Evolutionary conservation across 1,284 basidiomycete species (phyloP).

Genomic region (Cryptococcus amylolentus): DNA sequence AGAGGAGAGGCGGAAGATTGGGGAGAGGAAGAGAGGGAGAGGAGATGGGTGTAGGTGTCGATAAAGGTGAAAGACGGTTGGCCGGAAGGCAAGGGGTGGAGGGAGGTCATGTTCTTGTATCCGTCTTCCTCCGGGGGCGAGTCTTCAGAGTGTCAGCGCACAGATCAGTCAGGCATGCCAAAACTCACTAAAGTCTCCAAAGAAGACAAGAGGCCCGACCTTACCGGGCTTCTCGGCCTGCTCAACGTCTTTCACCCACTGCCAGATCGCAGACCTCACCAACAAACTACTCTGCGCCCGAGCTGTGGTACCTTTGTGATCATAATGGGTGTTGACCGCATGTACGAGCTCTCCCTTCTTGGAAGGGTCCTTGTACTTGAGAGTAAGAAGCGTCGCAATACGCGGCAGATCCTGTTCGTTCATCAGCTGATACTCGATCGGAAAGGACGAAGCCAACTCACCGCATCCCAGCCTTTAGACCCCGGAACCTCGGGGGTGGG

Average conservation of each 20-base stretch:
- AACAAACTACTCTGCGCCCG: conserved; percentile 38
- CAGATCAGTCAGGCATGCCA: not conserved
- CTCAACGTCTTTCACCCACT: conserved; percentile 32
- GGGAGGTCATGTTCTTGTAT: conserved; percentile 43
- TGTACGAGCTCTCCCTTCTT: conserved; percentile 26
- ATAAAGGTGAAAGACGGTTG: conserved; percentile 31
- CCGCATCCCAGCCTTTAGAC: conserved; percentile 47
- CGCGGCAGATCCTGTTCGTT: conserved; percentile 31
- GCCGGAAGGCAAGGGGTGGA: conserved; percentile 19
- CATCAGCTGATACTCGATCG: not conserved
- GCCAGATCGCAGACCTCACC: conserved; percentile 31
- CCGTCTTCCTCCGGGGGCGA: conserved; percentile 43
- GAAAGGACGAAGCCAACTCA: conserved; percentile 28
- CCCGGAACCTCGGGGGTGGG: conserved; percentile 36
- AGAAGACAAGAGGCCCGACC: conserved; percentile 22
- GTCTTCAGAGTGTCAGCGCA: conserved; percentile 11
- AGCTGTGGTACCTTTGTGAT: conserved; percentile 37
- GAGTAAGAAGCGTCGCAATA: conserved; percentile 42
- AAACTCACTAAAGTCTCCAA: conserved; percentile 46
- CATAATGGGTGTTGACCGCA: conserved; percentile 48
- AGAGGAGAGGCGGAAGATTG: not conserved
- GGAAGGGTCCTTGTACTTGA: conserved; percentile 14
- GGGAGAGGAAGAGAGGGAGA: not conserved
- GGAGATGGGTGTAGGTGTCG: conserved; percentile 32
- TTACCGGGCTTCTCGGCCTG: conserved; percentile 2